Base-by-base conservation (phyloP, 2,329 filamentous ascomycete species). In the Curvularia eragrostidis region DNA sequence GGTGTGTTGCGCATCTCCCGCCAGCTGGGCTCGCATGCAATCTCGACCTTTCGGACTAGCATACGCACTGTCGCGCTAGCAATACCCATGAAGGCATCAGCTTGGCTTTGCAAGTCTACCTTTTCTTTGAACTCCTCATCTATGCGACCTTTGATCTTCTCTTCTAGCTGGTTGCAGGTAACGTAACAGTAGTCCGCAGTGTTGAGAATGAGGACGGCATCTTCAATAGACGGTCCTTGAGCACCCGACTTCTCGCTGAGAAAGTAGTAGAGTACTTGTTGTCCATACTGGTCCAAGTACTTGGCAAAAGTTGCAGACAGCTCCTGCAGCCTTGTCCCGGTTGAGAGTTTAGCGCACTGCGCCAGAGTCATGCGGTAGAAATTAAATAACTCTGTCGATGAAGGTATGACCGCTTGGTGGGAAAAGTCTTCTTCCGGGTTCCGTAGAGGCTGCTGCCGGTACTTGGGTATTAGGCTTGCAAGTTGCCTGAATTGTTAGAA, bases 181-280 rank as follows among this genome's bases (percentile, higher is more conserved):
- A 87, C 87, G 72, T 97, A 94, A 85, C 95, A 99, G 76, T 98
- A 99, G 72, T 99, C 95, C 0, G 95, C 94, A 1, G 95, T 98
- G 74, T 99, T 99, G 47, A 99, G 82, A 1, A 98, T 93, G 3
- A 96, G 81, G 13, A 97, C 85, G 3, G 91, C 85, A 62, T 97
- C 90, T 68, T 97, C 88, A 2, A 95, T 78, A 0, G 85, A 85
- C 1, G 85, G 83, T 2, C 82, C 83, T 57, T 82, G 80, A 61
- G 84, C 69, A 71, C 83, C 76, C 65, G 83, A 64, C 75, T 87
- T 70, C 78, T 90, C 86, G 28, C 84, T 84, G 18, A 89, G 81
- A 59, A 90, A 89, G 63, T 89, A 85, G 15, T 96, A 84, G 6
- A 99, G 82, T 2, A 99, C 92, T 68, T 96, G 91, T 72, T 98